These are phyloP conservation scores for Heterobasidion parviporum DNA, from an alignment of 1,284 basidiomycete species.

Conservation along the genomic window DNA sequence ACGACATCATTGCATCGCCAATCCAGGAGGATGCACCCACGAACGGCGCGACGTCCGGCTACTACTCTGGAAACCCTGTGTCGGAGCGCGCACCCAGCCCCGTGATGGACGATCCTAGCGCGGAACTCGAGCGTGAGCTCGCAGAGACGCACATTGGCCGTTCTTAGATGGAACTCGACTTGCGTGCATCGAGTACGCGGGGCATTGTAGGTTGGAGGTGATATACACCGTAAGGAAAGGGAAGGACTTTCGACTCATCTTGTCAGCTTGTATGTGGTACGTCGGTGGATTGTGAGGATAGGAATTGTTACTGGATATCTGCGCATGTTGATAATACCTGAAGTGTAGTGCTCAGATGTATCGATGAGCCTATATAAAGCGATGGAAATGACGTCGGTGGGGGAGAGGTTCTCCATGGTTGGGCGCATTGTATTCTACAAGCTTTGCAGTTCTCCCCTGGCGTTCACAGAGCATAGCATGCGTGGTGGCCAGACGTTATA, in stretches of 20 bases:
- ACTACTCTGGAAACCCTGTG: slow-evolving; percentile 29
- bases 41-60: slow-evolving; percentile 64
- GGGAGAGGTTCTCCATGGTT: neutral
- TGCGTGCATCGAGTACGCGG: neutral
- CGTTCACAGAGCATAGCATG: too few relatives aligned
- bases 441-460: too few relatives aligned
- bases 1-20: slow-evolving; percentile 73
- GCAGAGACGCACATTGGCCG: slow-evolving; percentile 49
- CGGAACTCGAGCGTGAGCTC: slow-evolving; percentile 79
- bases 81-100: slow-evolving; percentile 43
- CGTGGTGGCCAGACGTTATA: too few relatives aligned
- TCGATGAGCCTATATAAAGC: too few relatives aligned
- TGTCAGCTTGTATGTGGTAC: too few relatives aligned
- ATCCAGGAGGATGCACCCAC: slow-evolving; percentile 58
- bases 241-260: neutral
- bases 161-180: neutral
- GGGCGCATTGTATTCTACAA: neutral
- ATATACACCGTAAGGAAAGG: neutral
- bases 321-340: neutral
- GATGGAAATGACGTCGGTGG: too few relatives aligned
- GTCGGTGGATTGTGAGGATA: neutral
- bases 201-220: neutral
- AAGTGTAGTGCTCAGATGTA: neutral
- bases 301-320: neutral
- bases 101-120: slow-evolving; percentile 78